These are phyloP conservation scores for Musa acuminata DNA, from an alignment of 176 grass and related monocot species.

Conservation along the genomic window DNA sequence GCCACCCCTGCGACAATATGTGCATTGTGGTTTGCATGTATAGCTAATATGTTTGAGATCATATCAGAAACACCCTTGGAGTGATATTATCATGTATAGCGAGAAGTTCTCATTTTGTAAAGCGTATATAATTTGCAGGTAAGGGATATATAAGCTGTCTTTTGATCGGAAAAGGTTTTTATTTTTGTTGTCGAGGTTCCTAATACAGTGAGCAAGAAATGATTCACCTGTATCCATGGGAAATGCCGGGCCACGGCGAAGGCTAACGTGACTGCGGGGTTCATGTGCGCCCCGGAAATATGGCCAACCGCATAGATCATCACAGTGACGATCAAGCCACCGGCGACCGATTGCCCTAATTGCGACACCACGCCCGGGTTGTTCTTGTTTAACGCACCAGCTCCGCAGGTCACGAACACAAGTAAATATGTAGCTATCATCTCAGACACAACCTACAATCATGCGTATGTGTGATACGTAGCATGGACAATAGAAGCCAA, in stretches of 20 bases:
- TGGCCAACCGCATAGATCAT: conserved; percentile 97
- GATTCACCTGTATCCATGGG: conserved; percentile 74
- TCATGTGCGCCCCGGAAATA: conserved; percentile 98
- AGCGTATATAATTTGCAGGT: no score
- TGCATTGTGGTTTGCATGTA: no score
- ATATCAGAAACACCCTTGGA: no score
- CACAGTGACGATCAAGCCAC: conserved; percentile 90
- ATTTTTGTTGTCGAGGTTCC: no score
- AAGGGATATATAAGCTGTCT: no score
- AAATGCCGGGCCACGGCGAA: conserved; percentile 83
- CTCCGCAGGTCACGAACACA: conserved; percentile 82
- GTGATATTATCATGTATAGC: no score
- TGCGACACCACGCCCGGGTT: conserved; percentile 51
- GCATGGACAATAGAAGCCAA: neutral
- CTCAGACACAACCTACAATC: conserved; percentile 70
- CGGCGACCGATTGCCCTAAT: conserved; percentile 74
- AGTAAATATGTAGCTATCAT: conserved; percentile 75
- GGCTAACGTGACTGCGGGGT: conserved; percentile 80
- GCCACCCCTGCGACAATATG: no score
- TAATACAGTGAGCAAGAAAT: neutral
- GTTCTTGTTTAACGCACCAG: conserved; percentile 39
- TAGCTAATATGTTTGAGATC: no score
- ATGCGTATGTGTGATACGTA: no score
- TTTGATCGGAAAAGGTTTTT: no score
- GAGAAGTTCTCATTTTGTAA: no score